These are phyloP conservation scores for Mucor lusitanicus DNA, from an alignment of 371 early-diverging fungal species.

Conservation along the genomic window DNA sequence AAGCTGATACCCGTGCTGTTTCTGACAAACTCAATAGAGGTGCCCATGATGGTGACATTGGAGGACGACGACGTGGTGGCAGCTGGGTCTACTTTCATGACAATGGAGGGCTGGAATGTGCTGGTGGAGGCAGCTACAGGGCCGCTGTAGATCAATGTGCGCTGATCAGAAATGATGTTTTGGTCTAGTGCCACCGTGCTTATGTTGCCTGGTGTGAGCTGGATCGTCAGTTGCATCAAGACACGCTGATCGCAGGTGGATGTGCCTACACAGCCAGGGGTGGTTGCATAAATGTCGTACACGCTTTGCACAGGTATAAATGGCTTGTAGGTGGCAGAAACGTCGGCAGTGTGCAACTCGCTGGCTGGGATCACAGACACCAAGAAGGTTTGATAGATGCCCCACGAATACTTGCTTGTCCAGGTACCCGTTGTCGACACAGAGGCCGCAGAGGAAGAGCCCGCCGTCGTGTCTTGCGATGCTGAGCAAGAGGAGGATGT, in stretches of 20 bases:
- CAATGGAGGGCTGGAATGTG: slow-evolving; percentile 35
- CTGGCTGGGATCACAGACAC: slow-evolving; percentile 35
- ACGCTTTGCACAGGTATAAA: slow-evolving; percentile 63
- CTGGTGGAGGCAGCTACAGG: slow-evolving; percentile 37
- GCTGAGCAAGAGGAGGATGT: not conserved
- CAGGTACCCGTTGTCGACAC: slow-evolving; percentile 37
- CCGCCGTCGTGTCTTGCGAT: not conserved
- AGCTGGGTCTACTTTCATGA: slow-evolving; percentile 17
- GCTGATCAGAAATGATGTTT: slow-evolving; percentile 37
- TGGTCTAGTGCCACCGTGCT: slow-evolving; percentile 44
- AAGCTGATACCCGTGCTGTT: slow-evolving; percentile 36
- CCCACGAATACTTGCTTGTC: slow-evolving; percentile 34
- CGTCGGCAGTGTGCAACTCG: slow-evolving; percentile 33
- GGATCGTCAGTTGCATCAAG: slow-evolving; percentile 46
- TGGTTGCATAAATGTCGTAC: slow-evolving; percentile 63
- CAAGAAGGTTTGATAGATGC: slow-evolving; percentile 44
- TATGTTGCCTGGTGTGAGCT: slow-evolving; percentile 40
- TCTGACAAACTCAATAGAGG: slow-evolving; percentile 34
- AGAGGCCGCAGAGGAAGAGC: slow-evolving; percentile 13
- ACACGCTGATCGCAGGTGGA: slow-evolving; percentile 57
- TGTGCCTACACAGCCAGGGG: slow-evolving; percentile 70
- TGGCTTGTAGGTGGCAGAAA: slow-evolving; percentile 56
- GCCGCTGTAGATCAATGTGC: slow-evolving; percentile 53
- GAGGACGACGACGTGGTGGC: slow-evolving; percentile 22
- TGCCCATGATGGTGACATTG: slow-evolving; percentile 29